Evolutionary conservation across 805 yeast species (phyloP), one percentile per base, ranked within the genome.

Genomic region (Candida ovalis): DNA sequence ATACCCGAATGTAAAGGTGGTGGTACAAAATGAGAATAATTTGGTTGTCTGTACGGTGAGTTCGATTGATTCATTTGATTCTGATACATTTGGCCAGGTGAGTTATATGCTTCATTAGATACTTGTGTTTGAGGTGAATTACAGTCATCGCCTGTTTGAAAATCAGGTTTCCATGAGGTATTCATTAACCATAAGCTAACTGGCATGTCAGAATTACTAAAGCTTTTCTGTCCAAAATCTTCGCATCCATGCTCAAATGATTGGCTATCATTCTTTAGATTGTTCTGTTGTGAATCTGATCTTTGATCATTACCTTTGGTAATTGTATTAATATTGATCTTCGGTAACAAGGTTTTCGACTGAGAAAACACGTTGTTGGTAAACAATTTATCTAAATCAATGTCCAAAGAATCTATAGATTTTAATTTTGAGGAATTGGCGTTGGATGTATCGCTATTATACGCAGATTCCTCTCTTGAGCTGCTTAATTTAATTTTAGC

Each of bases 321-420:
- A 13, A 46, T 42, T 13, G 41, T 37, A 30, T 53, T 47, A 21
- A 55, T 36, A 35, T 59, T 50, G 28, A 57, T 27, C 41, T 53
- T 57, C 18, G 57, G 60, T 17, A 56, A 38, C 35, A 50, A 49
- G 4, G 48, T 48, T 25, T 48, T 50, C 4, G 56, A 50, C 35
- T 59, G 55, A 1, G 60, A 48, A 40, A 61, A 60, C 18, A 60
- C 65, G 30, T 56, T 57, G 42, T 59, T 60, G 4, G 61, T 50
- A 42, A 60, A 61, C n/a, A 60, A 43, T 41, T 50, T 51, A 30
- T 57, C 60, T 43, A 61, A 46, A 40, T 56, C 48, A 12, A 60
- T 48, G 40, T 52, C 58, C 9, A 52, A 42, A 10, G 55, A 46
- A 41, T 46, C 52, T 27, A 47, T 12, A 23, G 50, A 47, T 18